A percentile compares a stretch with the other conserved stretches of the same genome.
Conservation (phyloP, 2,329 filamentous ascomycete species). For the Diaporthe aspalathi region DNA sequence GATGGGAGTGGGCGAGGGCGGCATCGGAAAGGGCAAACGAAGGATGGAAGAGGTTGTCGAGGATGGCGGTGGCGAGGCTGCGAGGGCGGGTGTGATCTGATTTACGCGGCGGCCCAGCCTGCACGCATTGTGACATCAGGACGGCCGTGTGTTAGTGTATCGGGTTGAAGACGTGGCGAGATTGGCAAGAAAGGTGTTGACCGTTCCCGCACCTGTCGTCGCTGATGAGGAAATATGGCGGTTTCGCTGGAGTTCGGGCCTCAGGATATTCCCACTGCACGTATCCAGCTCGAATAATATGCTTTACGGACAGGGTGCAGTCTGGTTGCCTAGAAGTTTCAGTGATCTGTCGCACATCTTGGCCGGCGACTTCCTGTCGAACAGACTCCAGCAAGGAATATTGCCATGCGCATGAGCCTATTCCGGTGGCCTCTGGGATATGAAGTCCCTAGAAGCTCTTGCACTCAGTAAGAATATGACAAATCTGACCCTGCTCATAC, state of each 20-base stretch:
- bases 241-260: not conserved
- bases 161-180: not conserved
- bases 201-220: not conserved
- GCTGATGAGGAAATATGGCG: not conserved
- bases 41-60: constrained; percentile 66
- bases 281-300: not conserved
- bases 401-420: not conserved
- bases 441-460: too few species aligned
- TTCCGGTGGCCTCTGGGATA: not conserved
- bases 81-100: constrained; percentile 67
- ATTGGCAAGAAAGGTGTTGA: not conserved
- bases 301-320: not conserved
- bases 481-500: not conserved
- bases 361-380: not conserved
- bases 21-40: constrained; percentile 71
- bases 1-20: constrained; percentile 94
- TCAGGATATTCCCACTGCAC: constrained; percentile 1
- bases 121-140: not conserved
- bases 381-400: too few species aligned
- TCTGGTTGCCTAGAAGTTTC: not conserved
- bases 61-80: constrained; percentile 69
- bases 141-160: not conserved
- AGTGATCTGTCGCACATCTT: not conserved
- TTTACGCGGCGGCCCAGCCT: not conserved
- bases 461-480: not conserved